Conservation (phyloP, 208 protist species). For the Kentomonas sorsogonicus region DNA sequence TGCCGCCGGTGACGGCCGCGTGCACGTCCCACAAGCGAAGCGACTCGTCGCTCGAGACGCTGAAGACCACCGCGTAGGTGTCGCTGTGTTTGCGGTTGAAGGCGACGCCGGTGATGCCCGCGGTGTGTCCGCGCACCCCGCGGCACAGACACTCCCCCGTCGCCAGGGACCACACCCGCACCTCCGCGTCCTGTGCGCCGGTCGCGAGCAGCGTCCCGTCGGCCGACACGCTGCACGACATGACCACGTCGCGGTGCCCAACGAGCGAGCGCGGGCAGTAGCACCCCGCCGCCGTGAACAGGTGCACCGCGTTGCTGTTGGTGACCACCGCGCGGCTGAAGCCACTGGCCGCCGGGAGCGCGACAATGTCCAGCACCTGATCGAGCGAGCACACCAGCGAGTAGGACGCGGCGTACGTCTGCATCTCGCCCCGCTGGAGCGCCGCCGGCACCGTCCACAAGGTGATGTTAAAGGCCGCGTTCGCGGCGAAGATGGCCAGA, state of each 20-base stretch:
- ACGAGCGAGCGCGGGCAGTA: constrained; percentile 63
- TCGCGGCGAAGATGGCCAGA: constrained; percentile 46
- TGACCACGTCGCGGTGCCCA: constrained; percentile 81
- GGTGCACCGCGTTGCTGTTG: constrained; percentile 84
- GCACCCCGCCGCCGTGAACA: constrained; percentile 47
- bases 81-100: constrained; percentile 71
- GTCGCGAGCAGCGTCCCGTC: constrained; percentile 73
- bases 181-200: constrained; percentile 71
- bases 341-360: constrained; percentile 29
- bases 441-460: no score
- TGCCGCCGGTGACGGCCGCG: no score
- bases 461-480: constrained; percentile 78
- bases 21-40: constrained; percentile 83
- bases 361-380: constrained; percentile 81
- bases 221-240: constrained; percentile 68
- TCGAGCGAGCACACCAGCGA: constrained; percentile 83
- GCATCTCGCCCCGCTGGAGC: constrained; percentile 12
- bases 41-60: constrained; percentile 72
- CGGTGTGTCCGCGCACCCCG: constrained; percentile 60
- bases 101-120: constrained; percentile 68
- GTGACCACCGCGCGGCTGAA: constrained; percentile 68
- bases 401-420: constrained; percentile 22
- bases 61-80: constrained; percentile 69
- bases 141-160: constrained; percentile 62
- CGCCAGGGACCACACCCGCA: constrained; percentile 81